A percentile compares a stretch with the other conserved stretches of the same genome.
These are phyloP conservation scores for Vanrija sp. DNA, from an alignment of 1,284 basidiomycete genomes.

Conservation along the genomic window DNA sequence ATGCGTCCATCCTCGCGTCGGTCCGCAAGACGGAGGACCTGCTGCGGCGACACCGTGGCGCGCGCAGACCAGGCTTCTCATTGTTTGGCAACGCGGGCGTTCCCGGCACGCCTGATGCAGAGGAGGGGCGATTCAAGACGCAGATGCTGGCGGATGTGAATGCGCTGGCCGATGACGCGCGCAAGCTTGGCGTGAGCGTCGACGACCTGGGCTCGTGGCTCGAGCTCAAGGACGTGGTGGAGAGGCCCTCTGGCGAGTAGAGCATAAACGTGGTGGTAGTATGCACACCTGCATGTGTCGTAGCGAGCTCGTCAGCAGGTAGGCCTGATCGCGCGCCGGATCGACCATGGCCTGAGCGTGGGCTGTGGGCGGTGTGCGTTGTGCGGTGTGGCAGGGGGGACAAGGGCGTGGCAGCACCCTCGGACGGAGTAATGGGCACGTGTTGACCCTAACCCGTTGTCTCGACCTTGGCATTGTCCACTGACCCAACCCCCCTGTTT, in stretches of 20 bases:
- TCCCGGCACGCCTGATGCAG: slow-evolving; percentile 22
- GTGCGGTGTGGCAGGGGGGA: too few relatives aligned
- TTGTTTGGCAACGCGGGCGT: slow-evolving; percentile 55
- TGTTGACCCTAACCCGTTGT: too few relatives aligned
- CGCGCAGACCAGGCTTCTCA: slow-evolving; percentile 67
- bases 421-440: too few relatives aligned
- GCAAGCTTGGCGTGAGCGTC: slow-evolving; percentile 62
- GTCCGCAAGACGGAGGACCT: slow-evolving; percentile 91
- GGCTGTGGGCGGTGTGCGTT: too few relatives aligned
- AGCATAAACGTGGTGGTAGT: neutral
- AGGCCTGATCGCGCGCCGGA: too few relatives aligned
- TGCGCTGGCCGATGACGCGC: slow-evolving; percentile 71
- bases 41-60: slow-evolving; percentile 75
- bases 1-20: slow-evolving; percentile 60
- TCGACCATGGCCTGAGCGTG: too few relatives aligned
- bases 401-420: too few relatives aligned
- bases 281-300: neutral
- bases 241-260: slow-evolving; percentile 28
- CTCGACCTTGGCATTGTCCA: too few relatives aligned
- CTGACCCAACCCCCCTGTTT: too few relatives aligned
- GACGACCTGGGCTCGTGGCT: slow-evolving; percentile 51
- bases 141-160: slow-evolving; percentile 86
- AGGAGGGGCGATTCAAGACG: slow-evolving; percentile 59
- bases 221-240: slow-evolving; percentile 41
- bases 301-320: too few relatives aligned